Evolutionary conservation across 495 filamentous ascomycete species (phyloP).

Genomic region (Entonaema liquescens): DNA sequence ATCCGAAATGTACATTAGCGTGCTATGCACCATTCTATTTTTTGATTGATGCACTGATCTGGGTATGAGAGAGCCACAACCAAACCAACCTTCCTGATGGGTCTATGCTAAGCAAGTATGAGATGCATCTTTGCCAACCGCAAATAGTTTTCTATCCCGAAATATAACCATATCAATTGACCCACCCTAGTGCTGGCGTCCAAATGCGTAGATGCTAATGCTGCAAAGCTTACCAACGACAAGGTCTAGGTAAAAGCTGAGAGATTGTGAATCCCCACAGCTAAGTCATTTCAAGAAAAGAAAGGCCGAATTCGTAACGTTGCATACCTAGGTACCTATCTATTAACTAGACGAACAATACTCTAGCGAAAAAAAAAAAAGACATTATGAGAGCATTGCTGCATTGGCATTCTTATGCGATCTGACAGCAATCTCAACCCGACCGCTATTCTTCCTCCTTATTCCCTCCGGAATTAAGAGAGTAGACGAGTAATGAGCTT

Average conservation of each 20-base stretch:
- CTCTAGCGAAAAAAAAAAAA: background rate
- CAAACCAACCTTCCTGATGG: slow-evolving; percentile 21
- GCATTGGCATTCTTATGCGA: slow-evolving; percentile 1
- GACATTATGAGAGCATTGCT: slow-evolving; percentile 4
- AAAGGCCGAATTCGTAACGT: slow-evolving; percentile 16
- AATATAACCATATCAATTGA: background rate
- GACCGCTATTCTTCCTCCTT: background rate
- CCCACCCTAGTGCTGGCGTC: background rate
- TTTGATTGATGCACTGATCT: slow-evolving; percentile 19
- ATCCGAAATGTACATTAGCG: slow-evolving; percentile 7
- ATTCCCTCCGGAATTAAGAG: slow-evolving; percentile 16
- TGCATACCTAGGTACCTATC: slow-evolving; percentile 13
- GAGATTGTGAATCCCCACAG: background rate
- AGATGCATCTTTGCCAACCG: slow-evolving; percentile 1
- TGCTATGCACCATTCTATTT: slow-evolving; percentile 23
- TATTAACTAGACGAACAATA: background rate
- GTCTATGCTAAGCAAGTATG: slow-evolving; percentile 3
- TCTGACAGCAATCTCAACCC: background rate
- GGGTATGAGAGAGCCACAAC: slow-evolving; percentile 9
- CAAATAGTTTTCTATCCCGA: background rate
- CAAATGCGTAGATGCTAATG: background rate
- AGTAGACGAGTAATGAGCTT: background rate
- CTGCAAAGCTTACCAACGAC: background rate
- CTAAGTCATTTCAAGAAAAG: slow-evolving; percentile 1
- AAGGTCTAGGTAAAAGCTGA: background rate